A percentile compares a stretch with the other conserved stretches of the same genome.
Evolutionary conservation across 176 grass and related monocot genomes (phyloP).

Genomic region (Rhipidocladum racemiflorum): DNA sequence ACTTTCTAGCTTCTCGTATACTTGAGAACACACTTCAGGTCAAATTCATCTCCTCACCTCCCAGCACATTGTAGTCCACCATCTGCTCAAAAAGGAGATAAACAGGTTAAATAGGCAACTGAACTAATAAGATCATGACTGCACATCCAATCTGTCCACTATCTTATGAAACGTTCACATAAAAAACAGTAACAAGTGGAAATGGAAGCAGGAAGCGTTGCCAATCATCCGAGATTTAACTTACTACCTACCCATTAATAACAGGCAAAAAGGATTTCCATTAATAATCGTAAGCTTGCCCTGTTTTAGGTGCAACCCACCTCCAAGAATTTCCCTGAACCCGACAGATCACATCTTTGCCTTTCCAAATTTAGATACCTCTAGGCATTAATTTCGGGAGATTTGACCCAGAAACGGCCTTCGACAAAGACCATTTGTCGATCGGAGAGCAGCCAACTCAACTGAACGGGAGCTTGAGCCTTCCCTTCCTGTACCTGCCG

Average conservation of each 20-base stretch:
- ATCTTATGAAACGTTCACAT: not conserved
- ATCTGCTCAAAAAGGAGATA: constrained; percentile 42
- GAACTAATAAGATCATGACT: not conserved
- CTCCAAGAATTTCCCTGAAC: not conserved
- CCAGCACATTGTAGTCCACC: constrained; percentile 70
- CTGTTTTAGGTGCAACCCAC: not conserved
- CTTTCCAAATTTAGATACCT: not conserved
- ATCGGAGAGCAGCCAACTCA: not conserved
- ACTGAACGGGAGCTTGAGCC: not conserved
- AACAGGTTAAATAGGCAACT: not conserved
- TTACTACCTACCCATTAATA: not conserved
- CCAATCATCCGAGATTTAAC: not conserved
- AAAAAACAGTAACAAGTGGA: constrained; percentile 4
- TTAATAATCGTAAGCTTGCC: constrained; percentile 2
- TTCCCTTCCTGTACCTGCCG: not conserved
- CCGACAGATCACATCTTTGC: not conserved
- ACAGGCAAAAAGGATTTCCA: not conserved
- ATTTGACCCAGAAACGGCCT: not conserved
- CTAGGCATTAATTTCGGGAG: not conserved
- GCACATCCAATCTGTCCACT: not conserved
- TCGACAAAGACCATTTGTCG: not conserved
- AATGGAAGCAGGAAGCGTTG: not conserved
- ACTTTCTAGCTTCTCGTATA: not conserved
- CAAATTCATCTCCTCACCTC: constrained; percentile 45
- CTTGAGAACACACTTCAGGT: not conserved